Conservation (phyloP, 768 basidiomycete species). For the Suillus weaverae region DNA sequence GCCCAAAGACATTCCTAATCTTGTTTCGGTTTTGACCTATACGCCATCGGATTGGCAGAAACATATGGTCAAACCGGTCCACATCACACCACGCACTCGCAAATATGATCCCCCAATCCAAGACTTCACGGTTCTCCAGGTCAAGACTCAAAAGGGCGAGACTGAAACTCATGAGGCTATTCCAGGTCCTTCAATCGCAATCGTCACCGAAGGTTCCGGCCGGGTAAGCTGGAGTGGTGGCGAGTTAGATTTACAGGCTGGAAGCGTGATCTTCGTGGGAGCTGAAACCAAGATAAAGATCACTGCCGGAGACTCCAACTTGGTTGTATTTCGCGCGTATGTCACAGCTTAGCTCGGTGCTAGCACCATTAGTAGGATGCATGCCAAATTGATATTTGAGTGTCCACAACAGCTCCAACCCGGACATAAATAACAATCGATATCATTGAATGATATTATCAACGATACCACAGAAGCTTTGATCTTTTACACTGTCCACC, state of each 20-base stretch:
- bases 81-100: slow-evolving; percentile 32
- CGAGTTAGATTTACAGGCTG: slow-evolving; percentile 48
- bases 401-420: neutral
- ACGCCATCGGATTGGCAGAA: slow-evolving; percentile 62
- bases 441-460: neutral
- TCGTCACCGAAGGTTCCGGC: slow-evolving; percentile 73
- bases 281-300: slow-evolving; percentile 64
- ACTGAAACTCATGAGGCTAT: slow-evolving; percentile 60
- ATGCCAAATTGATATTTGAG: neutral
- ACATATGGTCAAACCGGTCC: slow-evolving; percentile 64
- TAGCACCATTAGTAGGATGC: no score
- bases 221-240: slow-evolving; percentile 48
- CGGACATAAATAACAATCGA: neutral
- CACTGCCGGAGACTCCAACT: slow-evolving; percentile 25
- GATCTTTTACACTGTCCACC: neutral
- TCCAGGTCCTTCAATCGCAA: slow-evolving; percentile 81
- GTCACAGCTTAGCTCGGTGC: slow-evolving; percentile 13
- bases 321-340: slow-evolving; percentile 32
- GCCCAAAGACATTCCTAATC: slow-evolving; percentile 88
- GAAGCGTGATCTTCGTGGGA: slow-evolving; percentile 83
- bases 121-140: slow-evolving; percentile 86
- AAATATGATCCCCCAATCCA: slow-evolving; percentile 91
- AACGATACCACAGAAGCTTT: neutral
- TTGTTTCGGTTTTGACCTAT: slow-evolving; percentile 87
- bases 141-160: slow-evolving; percentile 45